phyloP scores from a whole-genome alignment of 306 rosid genomes.

The Vachellia pachyceras region DNA sequence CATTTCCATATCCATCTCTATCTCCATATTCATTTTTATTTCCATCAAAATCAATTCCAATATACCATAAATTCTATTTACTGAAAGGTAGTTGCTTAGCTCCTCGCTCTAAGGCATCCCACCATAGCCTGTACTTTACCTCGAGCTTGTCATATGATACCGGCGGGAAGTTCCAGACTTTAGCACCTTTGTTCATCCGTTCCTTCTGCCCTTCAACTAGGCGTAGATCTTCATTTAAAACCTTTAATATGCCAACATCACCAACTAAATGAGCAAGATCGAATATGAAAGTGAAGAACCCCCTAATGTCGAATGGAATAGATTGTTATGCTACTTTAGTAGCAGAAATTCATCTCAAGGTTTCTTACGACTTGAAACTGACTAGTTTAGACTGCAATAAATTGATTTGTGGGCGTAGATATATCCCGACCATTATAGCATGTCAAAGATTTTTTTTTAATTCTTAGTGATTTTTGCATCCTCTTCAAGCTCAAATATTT shows the following conservation, averaged over 20 bases:
- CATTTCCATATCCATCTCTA: too few relatives aligned
- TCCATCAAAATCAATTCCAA: too few relatives aligned
- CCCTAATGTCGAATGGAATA: background rate
- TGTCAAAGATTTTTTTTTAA: background rate
- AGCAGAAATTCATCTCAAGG: background rate
- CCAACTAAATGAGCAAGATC: background rate
- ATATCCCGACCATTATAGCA: background rate
- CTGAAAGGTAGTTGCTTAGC: slow-evolving; percentile 56
- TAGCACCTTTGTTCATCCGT: slow-evolving; percentile 68
- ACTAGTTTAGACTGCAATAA: background rate
- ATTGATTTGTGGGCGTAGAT: background rate
- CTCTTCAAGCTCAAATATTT: background rate
- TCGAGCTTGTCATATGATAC: slow-evolving; percentile 78
- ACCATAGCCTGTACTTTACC: slow-evolving; percentile 63
- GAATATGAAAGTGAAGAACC: slow-evolving; percentile 4
- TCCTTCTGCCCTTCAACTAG: slow-evolving; percentile 75
- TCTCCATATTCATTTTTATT: too few relatives aligned
- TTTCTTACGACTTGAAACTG: background rate
- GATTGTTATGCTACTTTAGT: background rate
- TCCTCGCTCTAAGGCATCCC: slow-evolving; percentile 69
- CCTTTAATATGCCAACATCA: slow-evolving; percentile 45
- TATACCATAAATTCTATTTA: slow-evolving; percentile 39
- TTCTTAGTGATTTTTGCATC: background rate
- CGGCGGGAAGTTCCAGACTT: slow-evolving; percentile 74
- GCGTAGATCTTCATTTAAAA: slow-evolving; percentile 75